Percentiles rank a stretch among this genome's conserved stretches.
Conservation (phyloP, 495 filamentous ascomycete species). For the Aspergillus ellipticus region DNA sequence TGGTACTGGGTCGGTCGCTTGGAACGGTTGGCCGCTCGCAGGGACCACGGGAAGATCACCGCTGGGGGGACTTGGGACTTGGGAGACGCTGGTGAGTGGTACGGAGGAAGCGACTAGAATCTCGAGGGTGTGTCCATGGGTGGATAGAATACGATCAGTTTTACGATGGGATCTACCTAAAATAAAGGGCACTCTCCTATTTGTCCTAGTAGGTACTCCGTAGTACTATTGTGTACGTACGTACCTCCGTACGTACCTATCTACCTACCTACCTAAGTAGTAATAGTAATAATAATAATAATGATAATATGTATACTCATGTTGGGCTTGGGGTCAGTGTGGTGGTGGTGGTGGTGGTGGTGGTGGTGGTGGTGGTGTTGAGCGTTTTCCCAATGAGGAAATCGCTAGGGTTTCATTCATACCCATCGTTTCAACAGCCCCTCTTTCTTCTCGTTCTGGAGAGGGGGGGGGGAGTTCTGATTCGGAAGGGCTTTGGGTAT, state of each 20-base stretch:
- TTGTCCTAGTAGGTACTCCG: not conserved
- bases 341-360: not conserved
- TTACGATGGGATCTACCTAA: too few species aligned
- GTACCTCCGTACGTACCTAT: too few species aligned
- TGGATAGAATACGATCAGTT: not conserved
- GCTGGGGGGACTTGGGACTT: too few species aligned
- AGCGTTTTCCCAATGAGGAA: slow-evolving; percentile 12
- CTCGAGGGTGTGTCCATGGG: not conserved
- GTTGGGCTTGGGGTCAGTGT: not conserved
- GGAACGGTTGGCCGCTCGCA: slow-evolving; percentile 9
- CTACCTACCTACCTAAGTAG: not conserved
- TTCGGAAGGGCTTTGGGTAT: not conserved
- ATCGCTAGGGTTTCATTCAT: not conserved
- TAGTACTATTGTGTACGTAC: too few species aligned
- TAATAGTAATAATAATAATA: too few species aligned
- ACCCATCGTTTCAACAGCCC: not conserved
- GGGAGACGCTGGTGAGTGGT: too few species aligned
- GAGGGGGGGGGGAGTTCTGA: too few species aligned
- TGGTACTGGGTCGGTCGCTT: slow-evolving; percentile 13
- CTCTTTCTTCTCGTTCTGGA: not conserved
- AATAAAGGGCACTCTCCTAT: too few species aligned
- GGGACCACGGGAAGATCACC: slow-evolving; percentile 10
- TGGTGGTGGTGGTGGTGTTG: not conserved
- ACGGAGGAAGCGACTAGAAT: not conserved
- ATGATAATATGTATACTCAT: too few species aligned